A percentile compares a stretch with the other conserved stretches of the same genome.
Conservation (phyloP, 1,139 yeast genomes). For the Zygosaccharomyces pseudobailii region DNA sequence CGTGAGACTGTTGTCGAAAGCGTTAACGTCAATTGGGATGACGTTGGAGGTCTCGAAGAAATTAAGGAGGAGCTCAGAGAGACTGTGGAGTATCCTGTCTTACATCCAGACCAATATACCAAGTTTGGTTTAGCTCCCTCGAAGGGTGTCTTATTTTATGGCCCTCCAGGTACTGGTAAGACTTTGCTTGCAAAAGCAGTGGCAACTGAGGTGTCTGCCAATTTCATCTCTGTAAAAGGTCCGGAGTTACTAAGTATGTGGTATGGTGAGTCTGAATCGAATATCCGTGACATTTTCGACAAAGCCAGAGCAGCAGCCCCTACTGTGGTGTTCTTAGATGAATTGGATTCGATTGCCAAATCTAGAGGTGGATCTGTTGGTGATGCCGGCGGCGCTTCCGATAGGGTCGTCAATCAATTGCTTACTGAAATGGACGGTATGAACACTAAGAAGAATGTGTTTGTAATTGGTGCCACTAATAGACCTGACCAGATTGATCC, state of each 20-base stretch:
- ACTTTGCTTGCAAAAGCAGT: constrained; percentile 96
- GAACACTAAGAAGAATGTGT: constrained; percentile 98
- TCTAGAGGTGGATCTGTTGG: constrained; percentile 92
- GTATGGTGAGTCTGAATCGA: constrained; percentile 98
- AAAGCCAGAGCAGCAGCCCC: constrained; percentile 99
- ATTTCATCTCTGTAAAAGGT: constrained; percentile 94
- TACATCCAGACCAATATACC: constrained; percentile 97
- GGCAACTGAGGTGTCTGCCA: constrained; percentile 96
- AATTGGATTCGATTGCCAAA: constrained; percentile 95
- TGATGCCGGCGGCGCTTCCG: constrained; percentile 98
- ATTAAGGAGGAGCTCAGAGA: constrained; percentile 96
- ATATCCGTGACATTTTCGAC: constrained; percentile 94
- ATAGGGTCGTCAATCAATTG: constrained; percentile 96
- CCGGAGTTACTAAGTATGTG: constrained; percentile 98
- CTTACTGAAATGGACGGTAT: constrained; percentile 99
- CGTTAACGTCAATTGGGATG: constrained; percentile 91
- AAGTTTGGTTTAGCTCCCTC: constrained; percentile 97
- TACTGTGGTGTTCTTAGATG: constrained; percentile 95
- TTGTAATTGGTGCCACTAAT: constrained; percentile 98
- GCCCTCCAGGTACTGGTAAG: constrained; percentile 99
- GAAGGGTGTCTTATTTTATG: constrained; percentile 96
- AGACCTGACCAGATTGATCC: constrained; percentile 99
- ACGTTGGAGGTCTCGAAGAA: constrained; percentile 86
- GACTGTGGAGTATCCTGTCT: constrained; percentile 97
- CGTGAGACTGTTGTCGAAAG: constrained; percentile 99